phyloP scores from a whole-genome alignment of 305 asterid genomes.

The Solanum hybrid region DNA sequence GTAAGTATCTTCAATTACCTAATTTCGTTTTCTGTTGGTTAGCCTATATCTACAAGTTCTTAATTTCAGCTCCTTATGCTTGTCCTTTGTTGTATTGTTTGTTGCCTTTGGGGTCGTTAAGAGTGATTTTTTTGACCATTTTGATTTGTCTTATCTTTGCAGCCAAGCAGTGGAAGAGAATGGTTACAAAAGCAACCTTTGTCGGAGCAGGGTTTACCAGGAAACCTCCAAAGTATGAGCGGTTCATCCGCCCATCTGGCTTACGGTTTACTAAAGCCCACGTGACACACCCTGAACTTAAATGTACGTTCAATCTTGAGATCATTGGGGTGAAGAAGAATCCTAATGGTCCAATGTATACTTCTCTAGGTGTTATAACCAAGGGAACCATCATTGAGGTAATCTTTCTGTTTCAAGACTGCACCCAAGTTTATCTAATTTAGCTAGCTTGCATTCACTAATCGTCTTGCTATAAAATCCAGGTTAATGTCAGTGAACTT shows the following conservation, averaged over 20 bases:
- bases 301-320: conserved; percentile 86
- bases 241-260: conserved; percentile 85
- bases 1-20: conserved; percentile 41
- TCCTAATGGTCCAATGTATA: conserved; percentile 93
- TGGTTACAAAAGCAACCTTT: conserved; percentile 96
- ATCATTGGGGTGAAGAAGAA: conserved; percentile 92
- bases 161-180: conserved; percentile 99
- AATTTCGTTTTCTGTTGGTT: not conserved
- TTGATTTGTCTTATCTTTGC: conserved; percentile 14
- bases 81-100: not conserved
- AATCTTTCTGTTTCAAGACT: not conserved
- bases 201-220: conserved; percentile 92
- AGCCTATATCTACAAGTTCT: not conserved
- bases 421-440: not conserved
- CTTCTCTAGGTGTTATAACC: conserved; percentile 91
- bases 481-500: conserved; percentile 93
- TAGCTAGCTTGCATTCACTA: not conserved
- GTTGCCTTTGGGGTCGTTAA: not conserved
- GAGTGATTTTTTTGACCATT: not conserved
- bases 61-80: not conserved
- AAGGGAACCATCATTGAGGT: conserved; percentile 93
- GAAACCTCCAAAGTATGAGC: conserved; percentile 96
- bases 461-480: conserved; percentile 11
- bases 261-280: conserved; percentile 90
- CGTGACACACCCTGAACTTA: conserved; percentile 91